Base-by-base conservation (phyloP, 2,329 filamentous ascomycete species). In the Scorias spongiosa region DNA sequence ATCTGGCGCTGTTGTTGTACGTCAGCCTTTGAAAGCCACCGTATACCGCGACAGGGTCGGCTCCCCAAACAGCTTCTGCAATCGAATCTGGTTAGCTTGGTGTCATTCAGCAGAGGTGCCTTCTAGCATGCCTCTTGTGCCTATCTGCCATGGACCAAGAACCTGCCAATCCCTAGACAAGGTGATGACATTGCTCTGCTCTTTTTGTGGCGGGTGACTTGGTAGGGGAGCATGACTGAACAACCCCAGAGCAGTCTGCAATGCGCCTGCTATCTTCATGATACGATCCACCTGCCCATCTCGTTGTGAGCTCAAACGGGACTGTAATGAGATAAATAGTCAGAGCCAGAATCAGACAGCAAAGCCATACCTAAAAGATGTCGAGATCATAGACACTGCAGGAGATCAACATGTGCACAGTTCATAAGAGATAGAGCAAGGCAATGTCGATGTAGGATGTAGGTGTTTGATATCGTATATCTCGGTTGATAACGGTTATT, bases 141-240 rank as follows among this genome's bases (percentile, higher is more conserved):
- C 75, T 44, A 72, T 68, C 49, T 71, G 68, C 51, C 76, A 78
- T 7, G 74, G 75, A 2, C 74, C 75, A 17, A 78, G 61, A 17
- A 74, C 52, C 42, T 74, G 57, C 72, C 72, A 76, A 40, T 57
- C 53, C 32, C 49, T 50, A 41, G 54, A 61, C 49, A 66, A 62
- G 28, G 54, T 49, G 42, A 64, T 47, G 11, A 5, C 12, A 17
- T 20, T 12, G 17, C 20, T 40, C 18, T 40, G 12, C 32, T 36
- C 20, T 4, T 4, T 26, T 26, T 26, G 20, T 26, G 20, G 20
- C 20, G 3, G 20, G 3, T 26, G 20, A 26, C 20, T 26, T 26
- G 20, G 20, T 26, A 26, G 20, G 20, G 20, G 20, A 26, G 20
- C 4, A 26, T 12, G 42, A 38, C 15, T n/a, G 38, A 37, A 12